Evolutionary conservation across 73 alveolate genomes (phyloP), one percentile per base, ranked within the genome.

Genomic region (Loxodes magnus): DNA sequence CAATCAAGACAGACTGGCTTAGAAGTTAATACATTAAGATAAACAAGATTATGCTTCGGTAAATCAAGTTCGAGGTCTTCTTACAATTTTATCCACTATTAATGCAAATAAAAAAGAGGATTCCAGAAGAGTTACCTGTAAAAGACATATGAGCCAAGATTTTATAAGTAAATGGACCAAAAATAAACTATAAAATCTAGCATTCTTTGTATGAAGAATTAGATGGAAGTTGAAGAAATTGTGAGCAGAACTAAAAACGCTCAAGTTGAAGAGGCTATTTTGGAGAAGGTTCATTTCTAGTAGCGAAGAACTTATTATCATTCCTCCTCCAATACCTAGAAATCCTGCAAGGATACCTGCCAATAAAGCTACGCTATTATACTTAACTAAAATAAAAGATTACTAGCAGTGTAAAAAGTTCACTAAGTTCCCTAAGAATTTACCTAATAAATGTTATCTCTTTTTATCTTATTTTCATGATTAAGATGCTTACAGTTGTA

Each of bases 311-410:
- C 43, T 31, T 67, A 57, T 57, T n/a, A 57, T 20, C 10, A 57
- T 23, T 21, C 72, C 72, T 20, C 72, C 72, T 38, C 72, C 72
- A 4, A 57, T 48, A 10, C 72, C 61, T 10, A 57, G 64, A 30
- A 39, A 19, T 51, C 72, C 72, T 19, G 69, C 41, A 12, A 23
- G 19, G 17, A 48, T 38, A n/a, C 72, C n/a, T 14, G 72, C 72
- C 15, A 57, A 3, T 12, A 57, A 46, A 57, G 55, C 34, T 17
- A 20, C 24, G n/a, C n/a, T n/a, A n/a, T n/a, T n/a, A n/a, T n/a
- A n/a, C n/a, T n/a, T n/a, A n/a, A n/a, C n/a, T n/a, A n/a, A 57
- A 31, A 19, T n/a, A 39, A 15, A 6, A 12, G 7, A 46, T 25
- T 46, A n/a, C 46, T 12, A 1, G 35, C 15, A 24, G 59, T 14